Conservation (phyloP, 352 stramenopile species). For the Peronospora farinosa region DNA sequence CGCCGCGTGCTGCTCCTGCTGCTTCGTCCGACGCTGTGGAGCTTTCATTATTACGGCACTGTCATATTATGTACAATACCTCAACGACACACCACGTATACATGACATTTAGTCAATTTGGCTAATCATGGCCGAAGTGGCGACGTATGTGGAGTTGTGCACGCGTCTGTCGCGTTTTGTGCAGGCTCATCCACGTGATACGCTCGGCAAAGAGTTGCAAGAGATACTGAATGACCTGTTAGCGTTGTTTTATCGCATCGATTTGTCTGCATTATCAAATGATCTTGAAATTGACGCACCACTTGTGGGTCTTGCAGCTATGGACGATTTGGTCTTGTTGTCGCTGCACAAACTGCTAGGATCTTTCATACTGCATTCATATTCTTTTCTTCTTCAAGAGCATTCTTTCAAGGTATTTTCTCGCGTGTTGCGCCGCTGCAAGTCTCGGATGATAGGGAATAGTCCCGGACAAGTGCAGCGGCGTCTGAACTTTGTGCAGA, state of each 20-base stretch:
- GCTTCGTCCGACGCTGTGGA: conserved; percentile 19
- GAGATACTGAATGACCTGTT: conserved; percentile 27
- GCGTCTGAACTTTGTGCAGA: conserved; percentile 45
- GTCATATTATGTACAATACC: conserved; percentile 1
- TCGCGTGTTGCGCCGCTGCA: conserved; percentile 31
- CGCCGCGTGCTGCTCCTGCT: conserved; percentile 46
- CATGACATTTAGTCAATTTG: neutral
- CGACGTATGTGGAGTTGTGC: conserved; percentile 52
- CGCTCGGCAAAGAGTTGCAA: conserved; percentile 14
- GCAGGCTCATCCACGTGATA: conserved; percentile 24
- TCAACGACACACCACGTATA: conserved; percentile 1
- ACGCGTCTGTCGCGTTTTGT: conserved; percentile 60
- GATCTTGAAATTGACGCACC: conserved; percentile 2
- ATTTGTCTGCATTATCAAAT: neutral
- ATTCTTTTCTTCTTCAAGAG: conserved; percentile 21
- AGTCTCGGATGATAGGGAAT: conserved; percentile 21
- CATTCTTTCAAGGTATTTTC: conserved; percentile 20
- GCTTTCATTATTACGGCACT: conserved; percentile 11
- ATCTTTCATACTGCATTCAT: conserved; percentile 19
- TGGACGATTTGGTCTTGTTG: conserved; percentile 65
- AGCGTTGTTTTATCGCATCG: conserved; percentile 27
- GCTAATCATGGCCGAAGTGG: conserved; percentile 29
- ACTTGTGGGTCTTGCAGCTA: conserved; percentile 23
- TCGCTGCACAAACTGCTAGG: conserved; percentile 56
- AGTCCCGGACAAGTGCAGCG: conserved; percentile 12